Percentiles rank a stretch among this genome's conserved stretches.
phyloP scores from a whole-genome alignment of 345 rosid genomes.

The Firmiana major region DNA sequence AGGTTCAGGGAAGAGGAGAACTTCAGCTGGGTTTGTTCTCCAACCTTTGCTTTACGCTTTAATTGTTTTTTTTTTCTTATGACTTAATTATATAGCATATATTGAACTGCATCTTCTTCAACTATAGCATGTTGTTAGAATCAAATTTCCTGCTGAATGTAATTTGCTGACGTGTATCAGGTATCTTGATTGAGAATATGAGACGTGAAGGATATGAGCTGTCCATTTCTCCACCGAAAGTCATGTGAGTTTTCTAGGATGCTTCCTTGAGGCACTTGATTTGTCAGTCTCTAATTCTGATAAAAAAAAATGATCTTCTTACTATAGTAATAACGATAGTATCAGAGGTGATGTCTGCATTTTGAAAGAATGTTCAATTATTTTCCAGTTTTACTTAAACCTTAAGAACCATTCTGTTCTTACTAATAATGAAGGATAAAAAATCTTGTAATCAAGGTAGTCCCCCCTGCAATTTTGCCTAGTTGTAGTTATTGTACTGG shows the following conservation, averaged over 20 bases:
- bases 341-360: not conserved
- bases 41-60: constrained; percentile 18
- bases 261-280: constrained; percentile 5
- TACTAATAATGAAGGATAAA: not conserved
- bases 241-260: constrained; percentile 62
- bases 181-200: constrained; percentile 97
- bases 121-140: not conserved
- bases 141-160: constrained; percentile 10
- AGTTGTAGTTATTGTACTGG: not conserved
- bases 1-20: constrained; percentile 99
- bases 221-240: constrained; percentile 95
- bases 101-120: not conserved
- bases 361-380: not conserved
- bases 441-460: not conserved
- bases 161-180: constrained; percentile 35
- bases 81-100: not conserved
- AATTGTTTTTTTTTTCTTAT: not conserved
- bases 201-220: constrained; percentile 98
- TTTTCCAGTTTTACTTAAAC: not conserved
- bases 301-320: not conserved
- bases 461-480: not conserved
- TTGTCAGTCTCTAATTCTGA: not conserved
- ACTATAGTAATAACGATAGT: not conserved
- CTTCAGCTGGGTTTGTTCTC: constrained; percentile 85
- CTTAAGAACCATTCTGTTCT: not conserved